These are phyloP conservation scores for Uronychia setigera DNA, from an alignment of 73 alveolate genomes.

Conservation along the genomic window DNA sequence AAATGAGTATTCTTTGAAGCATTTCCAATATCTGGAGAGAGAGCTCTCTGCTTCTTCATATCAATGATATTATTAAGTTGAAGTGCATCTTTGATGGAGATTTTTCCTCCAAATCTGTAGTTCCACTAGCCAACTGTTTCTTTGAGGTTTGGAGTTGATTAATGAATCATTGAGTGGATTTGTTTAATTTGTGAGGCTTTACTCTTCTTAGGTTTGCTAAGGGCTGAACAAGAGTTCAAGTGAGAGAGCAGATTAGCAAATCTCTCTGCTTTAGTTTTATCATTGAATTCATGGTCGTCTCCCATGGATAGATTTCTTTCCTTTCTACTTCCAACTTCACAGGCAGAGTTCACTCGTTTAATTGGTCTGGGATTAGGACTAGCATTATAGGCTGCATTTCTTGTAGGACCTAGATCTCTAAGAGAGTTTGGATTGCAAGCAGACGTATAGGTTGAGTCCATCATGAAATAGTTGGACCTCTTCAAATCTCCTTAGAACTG, in stretches of 20 bases:
- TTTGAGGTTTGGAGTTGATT: background rate
- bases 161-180: background rate
- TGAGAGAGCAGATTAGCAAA: background rate
- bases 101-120: background rate
- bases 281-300: too few species aligned
- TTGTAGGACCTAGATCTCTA: slow-evolving; percentile 60
- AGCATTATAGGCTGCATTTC: slow-evolving; percentile 64
- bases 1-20: background rate
- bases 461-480: slow-evolving; percentile 26
- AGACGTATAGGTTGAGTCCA: slow-evolving; percentile 55
- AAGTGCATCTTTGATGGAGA: background rate
- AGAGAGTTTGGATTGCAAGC: slow-evolving; percentile 69
- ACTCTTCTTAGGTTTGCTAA: background rate
- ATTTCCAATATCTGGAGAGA: background rate
- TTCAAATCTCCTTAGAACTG: background rate
- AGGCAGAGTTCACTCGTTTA: background rate
- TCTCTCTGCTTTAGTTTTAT: background rate
- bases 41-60: background rate
- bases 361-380: background rate
- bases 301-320: background rate
- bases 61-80: background rate
- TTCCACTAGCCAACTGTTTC: background rate
- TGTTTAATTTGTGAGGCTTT: background rate
- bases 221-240: background rate
- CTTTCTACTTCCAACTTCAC: background rate